phyloP scores from a whole-genome alignment of 2,329 filamentous ascomycete genomes.

The Aspergillus fumigatus region DNA sequence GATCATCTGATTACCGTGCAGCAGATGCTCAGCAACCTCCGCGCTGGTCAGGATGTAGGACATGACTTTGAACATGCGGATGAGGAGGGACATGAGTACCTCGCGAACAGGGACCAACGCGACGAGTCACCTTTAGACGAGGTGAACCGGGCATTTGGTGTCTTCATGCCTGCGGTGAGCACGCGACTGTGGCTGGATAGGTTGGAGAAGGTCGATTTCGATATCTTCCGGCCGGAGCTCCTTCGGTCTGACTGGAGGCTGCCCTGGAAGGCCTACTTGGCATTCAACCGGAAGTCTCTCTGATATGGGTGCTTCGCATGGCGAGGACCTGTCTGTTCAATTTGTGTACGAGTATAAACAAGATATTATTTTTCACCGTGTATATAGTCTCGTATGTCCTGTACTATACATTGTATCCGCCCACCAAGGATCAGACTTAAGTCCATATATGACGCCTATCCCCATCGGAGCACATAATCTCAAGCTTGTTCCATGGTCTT shows the following conservation, averaged over 20 bases:
- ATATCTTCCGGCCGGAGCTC: constrained; percentile 65
- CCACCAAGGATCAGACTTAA: neutral
- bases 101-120: constrained; percentile 3
- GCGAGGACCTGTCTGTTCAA: neutral
- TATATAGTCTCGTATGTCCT: neutral
- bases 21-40: constrained; percentile 81
- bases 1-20: constrained; percentile 92
- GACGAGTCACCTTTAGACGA: constrained; percentile 43
- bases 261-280: constrained; percentile 71
- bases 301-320: constrained; percentile 20
- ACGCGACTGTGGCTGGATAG: constrained; percentile 73
- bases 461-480: neutral
- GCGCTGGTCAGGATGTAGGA: constrained; percentile 66
- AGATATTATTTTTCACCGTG: neutral
- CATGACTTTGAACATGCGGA: constrained; percentile 86
- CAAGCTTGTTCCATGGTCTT: constrained; percentile 7
- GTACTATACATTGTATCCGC: neutral
- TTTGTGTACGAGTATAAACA: neutral
- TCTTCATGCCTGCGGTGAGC: constrained; percentile 74
- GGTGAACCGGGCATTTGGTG: constrained; percentile 66
- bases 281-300: constrained; percentile 51
- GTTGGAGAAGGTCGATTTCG: constrained; percentile 77
- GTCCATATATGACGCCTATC: neutral
- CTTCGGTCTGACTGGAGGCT: constrained; percentile 73
- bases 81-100: constrained; percentile 63